A percentile compares a stretch with the other conserved stretches of the same genome.
phyloP scores from a whole-genome alignment of 768 basidiomycete genomes.

The Hygrophorus russula region DNA sequence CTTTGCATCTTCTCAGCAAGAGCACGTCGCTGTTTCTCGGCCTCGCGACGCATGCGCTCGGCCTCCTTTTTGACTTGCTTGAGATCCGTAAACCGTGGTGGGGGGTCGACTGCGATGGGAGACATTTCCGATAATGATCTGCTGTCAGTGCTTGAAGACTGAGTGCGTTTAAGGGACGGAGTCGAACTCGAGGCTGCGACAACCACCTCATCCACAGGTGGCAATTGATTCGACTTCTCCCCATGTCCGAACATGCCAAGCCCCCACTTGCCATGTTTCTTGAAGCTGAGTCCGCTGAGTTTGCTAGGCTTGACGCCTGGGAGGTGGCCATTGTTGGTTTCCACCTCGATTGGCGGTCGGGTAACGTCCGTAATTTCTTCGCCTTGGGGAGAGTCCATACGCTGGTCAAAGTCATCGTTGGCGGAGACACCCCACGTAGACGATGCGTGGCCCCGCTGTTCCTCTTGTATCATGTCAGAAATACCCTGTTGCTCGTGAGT shows the following conservation, averaged over 20 bases:
- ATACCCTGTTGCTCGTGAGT: conserved; percentile 22
- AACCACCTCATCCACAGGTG: conserved; percentile 65
- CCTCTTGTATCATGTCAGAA: conserved; percentile 16
- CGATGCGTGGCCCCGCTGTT: conserved; percentile 19
- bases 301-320: conserved; percentile 46
- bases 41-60: conserved; percentile 65
- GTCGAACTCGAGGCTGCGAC: conserved; percentile 36
- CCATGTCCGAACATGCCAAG: conserved; percentile 57
- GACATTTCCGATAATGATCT: conserved; percentile 50
- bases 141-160: conserved; percentile 68
- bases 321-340: conserved; percentile 22
- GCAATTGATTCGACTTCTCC: conserved; percentile 58
- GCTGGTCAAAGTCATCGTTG: conserved; percentile 32
- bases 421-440: conserved; percentile 14
- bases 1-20: conserved; percentile 63
- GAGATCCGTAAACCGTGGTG: conserved; percentile 37
- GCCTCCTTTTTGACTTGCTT: conserved; percentile 81
- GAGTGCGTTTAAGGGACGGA: conserved; percentile 66
- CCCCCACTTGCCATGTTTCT: conserved; percentile 60
- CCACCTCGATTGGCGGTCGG: conserved; percentile 36
- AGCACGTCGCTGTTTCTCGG: conserved; percentile 75
- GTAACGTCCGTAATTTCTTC: conserved; percentile 31
- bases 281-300: conserved; percentile 49
- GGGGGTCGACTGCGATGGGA: conserved; percentile 22
- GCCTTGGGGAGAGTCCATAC: conserved; percentile 50